Percentiles rank a stretch among this genome's conserved stretches.
phyloP scores from a whole-genome alignment of 2,329 filamentous ascomycete species.

The Beauveria bassiana region DNA sequence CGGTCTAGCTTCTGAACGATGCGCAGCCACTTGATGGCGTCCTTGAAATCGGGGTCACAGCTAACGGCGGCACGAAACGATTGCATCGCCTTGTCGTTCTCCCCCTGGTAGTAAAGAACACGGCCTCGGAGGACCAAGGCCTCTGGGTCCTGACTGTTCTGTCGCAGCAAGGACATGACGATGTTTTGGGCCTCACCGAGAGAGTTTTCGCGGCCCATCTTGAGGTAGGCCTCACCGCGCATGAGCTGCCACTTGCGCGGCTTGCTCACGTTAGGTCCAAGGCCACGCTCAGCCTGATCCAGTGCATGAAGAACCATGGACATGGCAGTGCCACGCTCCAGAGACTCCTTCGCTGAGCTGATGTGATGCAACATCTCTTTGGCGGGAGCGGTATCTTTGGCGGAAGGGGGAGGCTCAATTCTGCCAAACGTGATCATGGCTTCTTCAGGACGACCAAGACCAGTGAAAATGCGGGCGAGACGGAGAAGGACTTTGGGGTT shows the following conservation, averaged over 20 bases:
- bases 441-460: constrained; percentile 76
- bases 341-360: constrained; percentile 66
- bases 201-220: constrained; percentile 84
- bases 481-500: constrained; percentile 86
- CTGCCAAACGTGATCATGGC: constrained; percentile 74
- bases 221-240: constrained; percentile 83
- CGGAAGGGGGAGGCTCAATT: constrained; percentile 71
- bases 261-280: constrained; percentile 67
- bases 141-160: constrained; percentile 88
- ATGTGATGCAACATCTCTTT: constrained; percentile 80
- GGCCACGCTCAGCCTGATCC: constrained; percentile 76
- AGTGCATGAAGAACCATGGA: constrained; percentile 91
- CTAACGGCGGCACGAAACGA: constrained; percentile 84
- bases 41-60: constrained; percentile 85
- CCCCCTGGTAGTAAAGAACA: constrained; percentile 81
- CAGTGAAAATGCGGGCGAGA: constrained; percentile 83
- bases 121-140: constrained; percentile 83
- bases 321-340: constrained; percentile 67
- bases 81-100: constrained; percentile 90
- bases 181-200: constrained; percentile 89
- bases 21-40: constrained; percentile 80
- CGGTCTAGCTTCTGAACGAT: constrained; percentile 87
- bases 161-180: constrained; percentile 76
- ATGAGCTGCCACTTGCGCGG: constrained; percentile 92
- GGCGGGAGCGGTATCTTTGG: constrained; percentile 78